Conservation (phyloP, 495 filamentous ascomycete species). For the Podospora tetraspora region DNA sequence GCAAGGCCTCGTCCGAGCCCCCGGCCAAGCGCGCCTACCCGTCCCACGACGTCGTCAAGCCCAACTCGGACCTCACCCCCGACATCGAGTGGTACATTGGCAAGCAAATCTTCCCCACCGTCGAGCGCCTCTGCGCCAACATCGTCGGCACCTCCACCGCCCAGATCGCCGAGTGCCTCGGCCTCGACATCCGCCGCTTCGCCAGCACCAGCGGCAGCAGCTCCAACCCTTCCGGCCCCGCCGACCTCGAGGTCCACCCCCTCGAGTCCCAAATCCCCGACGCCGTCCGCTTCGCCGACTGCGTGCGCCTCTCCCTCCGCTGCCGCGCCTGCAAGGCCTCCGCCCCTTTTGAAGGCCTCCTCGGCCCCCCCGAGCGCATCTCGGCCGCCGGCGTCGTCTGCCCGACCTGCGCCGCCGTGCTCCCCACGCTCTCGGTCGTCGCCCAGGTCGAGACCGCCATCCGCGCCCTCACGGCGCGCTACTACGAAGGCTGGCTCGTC, state of each 20-base stretch:
- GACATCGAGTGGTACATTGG: slow-evolving; percentile 95
- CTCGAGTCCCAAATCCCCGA: slow-evolving; percentile 94
- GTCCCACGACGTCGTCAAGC: slow-evolving; percentile 76
- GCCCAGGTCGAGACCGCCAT: slow-evolving; percentile 84
- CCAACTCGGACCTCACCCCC: slow-evolving; percentile 66
- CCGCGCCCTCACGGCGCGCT: slow-evolving; percentile 67
- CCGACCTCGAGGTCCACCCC: slow-evolving; percentile 68
- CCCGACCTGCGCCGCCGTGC: slow-evolving; percentile 50
- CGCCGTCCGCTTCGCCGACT: slow-evolving; percentile 72
- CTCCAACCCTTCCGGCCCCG: slow-evolving; percentile 20
- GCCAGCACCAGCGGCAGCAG: slow-evolving; percentile 35
- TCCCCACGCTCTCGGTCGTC: slow-evolving; percentile 68
- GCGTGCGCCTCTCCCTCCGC: slow-evolving; percentile 65
- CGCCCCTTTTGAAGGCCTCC: slow-evolving; percentile 70
- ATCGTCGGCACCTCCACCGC: slow-evolving; percentile 86
- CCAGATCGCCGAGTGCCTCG: slow-evolving; percentile 86
- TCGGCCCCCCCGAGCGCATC: slow-evolving; percentile 50
- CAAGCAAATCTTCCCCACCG: slow-evolving; percentile 97
- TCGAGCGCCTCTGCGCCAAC: slow-evolving; percentile 94
- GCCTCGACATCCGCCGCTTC: slow-evolving; percentile 86
- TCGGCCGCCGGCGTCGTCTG: slow-evolving; percentile 72
- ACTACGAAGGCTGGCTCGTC: slow-evolving; percentile 87
- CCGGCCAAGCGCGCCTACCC: slow-evolving; percentile 84
- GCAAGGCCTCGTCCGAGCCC: slow-evolving; percentile 62
- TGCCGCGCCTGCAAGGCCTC: slow-evolving; percentile 73